Conservation (phyloP, 331 rosid species). For the Erythrophleum ivorense region DNA sequence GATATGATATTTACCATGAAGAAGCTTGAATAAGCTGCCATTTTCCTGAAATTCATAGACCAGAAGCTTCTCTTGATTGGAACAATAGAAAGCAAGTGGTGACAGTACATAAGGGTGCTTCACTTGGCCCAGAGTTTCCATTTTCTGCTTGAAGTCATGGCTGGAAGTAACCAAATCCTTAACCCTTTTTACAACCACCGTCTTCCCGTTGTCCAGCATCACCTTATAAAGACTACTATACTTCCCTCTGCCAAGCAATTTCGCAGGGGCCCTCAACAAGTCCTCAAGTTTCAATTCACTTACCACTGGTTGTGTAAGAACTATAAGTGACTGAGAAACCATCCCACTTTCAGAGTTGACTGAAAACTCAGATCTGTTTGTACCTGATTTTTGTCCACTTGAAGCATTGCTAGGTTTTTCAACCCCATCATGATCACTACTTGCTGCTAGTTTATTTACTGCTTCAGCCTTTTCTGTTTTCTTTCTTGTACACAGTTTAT, state of each 20-base stretch:
- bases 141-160: slow-evolving; percentile 66
- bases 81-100: slow-evolving; percentile 75
- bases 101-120: slow-evolving; percentile 66
- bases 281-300: slow-evolving; percentile 69
- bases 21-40: slow-evolving; percentile 73
- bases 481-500: slow-evolving; percentile 51
- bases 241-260: slow-evolving; percentile 85
- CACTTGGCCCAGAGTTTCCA: slow-evolving; percentile 59
- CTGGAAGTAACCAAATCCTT: slow-evolving; percentile 68
- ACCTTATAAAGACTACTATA: slow-evolving; percentile 84
- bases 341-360: slow-evolving; percentile 56
- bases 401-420: slow-evolving; percentile 47
- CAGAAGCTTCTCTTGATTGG: slow-evolving; percentile 82
- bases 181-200: slow-evolving; percentile 74
- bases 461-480: slow-evolving; percentile 37
- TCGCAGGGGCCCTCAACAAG: slow-evolving; percentile 75
- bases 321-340: slow-evolving; percentile 61
- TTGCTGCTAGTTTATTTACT: slow-evolving; percentile 36
- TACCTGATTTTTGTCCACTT: slow-evolving; percentile 49
- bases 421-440: slow-evolving; percentile 28
- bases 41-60: slow-evolving; percentile 78
- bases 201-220: slow-evolving; percentile 55
- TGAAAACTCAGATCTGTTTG: slow-evolving; percentile 59
- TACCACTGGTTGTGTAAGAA: slow-evolving; percentile 55
- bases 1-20: slow-evolving; percentile 63